Base-by-base conservation (phyloP, 2,329 filamentous ascomycete species). In the Pseudocercospora cruenta region DNA sequence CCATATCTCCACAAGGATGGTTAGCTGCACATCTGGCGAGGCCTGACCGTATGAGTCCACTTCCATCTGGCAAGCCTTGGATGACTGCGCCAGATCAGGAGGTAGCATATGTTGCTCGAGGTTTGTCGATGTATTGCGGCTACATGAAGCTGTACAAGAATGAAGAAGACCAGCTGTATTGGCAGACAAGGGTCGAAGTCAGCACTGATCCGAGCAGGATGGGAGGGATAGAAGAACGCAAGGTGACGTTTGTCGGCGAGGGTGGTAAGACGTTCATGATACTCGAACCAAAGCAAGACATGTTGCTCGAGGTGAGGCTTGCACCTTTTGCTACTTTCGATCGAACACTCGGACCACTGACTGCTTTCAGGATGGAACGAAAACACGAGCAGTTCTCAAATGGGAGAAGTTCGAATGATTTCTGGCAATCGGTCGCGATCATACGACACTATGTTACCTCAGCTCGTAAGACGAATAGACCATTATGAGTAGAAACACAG, bases 351-450 rank as follows among this genome's bases (percentile, higher is more conserved):
- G 55, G 9, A 43, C n/a, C 10, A 43, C 9, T 14, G 22, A 31
- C 31, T 58, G 8, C 0, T 58, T n/a, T n/a, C n/a, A 60, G 71
- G 70, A 73, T 58, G 72, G 71, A 7, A 70, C 36, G 28, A 60
- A 60, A 43, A 65, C 67, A 31, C 62, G 68, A 54, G 71, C 68
- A n/a, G 63, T 73, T 9, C 26, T 73, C 60, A 72, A 71, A 61
- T 74, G 72, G 72, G 71, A 73, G 62, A 71, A 71, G 63, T 70
- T 73, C 21, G 71, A 74, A 62, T 72, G 49, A 55, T 16, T 28
- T 12, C 28, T 16, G 19, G 22, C 16, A 53, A 39, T 4, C 36
- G 3, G 6, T 24, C 24, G 19, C 16, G n/a, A 16, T 7, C 28
- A 19, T n/a, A 5, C 51, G 16, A n/a, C 9, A n/a, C 2, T 9